Evolutionary conservation across 768 basidiomycete genomes (phyloP), one percentile per base, ranked within the genome.

Genomic region (Pleurotus tuber-regium): DNA sequence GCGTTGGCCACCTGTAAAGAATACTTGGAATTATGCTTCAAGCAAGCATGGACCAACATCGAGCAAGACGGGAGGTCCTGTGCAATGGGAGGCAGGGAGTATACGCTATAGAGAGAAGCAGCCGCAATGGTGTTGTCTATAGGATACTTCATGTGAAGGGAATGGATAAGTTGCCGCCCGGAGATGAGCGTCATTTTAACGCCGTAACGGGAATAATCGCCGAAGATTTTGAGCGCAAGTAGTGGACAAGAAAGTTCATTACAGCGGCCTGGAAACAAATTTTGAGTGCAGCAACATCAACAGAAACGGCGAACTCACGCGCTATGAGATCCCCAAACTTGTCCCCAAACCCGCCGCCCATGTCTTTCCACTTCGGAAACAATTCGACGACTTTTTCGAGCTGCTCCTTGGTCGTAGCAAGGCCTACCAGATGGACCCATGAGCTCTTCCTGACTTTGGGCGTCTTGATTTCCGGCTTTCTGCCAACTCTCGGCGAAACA

Each of bases 191-290:
- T 76, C 11, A 87, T 70, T 18, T 69, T 62, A 14, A 87, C 56
- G 43, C 78, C 76, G 62, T 87, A 85, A 60, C 81, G 83, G 11
- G 82, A 70, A 51, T 76, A 84, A 60, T 87, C 68, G 18, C 79
- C 77, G 59, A 85, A 84, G 18, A 86, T 77, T 28, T 76, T 67
- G 10, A 89, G 67, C 2, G 84, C 83, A 31, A 87, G 73, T 21
- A 66, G 58, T 2, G 82, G 79, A 51, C 79, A 80, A 11, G 66
- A 60, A 1, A 87, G 73, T 58, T 84, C 75, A 53, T 77, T 70
- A 49, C 84, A 87, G 7, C 86, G 85, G 19, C 78, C 86, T 89
- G 44, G 3, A 29, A 23, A 24, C 31, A 31, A 40, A 26, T 11
- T 30, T 33, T 16, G 28, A 35, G 14, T 44, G 14, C 43, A 3